These are phyloP conservation scores for Aspergillus sp. DNA, from an alignment of 2,329 filamentous ascomycete species.

Conservation along the genomic window DNA sequence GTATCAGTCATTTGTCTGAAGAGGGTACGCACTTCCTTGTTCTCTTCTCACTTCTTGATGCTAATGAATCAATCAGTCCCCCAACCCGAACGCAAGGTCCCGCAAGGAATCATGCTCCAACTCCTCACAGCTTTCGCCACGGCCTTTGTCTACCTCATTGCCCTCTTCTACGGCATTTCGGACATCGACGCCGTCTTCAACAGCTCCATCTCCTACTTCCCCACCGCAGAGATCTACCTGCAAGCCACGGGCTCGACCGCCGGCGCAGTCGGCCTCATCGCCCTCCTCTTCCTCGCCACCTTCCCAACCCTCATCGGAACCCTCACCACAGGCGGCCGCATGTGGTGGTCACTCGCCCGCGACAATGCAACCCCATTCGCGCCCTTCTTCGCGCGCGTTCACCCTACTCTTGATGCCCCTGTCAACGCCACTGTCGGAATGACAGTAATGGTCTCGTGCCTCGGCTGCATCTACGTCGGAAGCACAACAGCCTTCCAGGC, in stretches of 20 bases:
- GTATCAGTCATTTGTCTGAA: conserved; percentile 65
- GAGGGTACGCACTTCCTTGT: conserved; percentile 43
- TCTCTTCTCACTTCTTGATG: not conserved
- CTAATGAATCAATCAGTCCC: conserved; percentile 25
- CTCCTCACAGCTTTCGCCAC: conserved; percentile 49
- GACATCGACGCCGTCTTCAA: conserved; percentile 58
- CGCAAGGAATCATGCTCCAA: conserved; percentile 52
- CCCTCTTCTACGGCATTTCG: conserved; percentile 40
- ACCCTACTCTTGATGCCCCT: conserved; percentile 53
- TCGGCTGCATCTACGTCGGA: conserved; percentile 70
- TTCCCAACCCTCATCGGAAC: conserved; percentile 58
- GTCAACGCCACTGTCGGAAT: conserved; percentile 61
- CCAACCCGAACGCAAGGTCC: conserved; percentile 41
- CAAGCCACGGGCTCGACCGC: conserved; percentile 59
- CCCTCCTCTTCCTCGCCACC: conserved; percentile 59
- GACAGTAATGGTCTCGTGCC: conserved; percentile 56
- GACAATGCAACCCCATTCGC: conserved; percentile 62
- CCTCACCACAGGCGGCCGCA: conserved; percentile 61
- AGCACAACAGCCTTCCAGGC: conserved; percentile 69
- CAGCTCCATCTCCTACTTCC: conserved; percentile 54
- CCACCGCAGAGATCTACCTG: conserved; percentile 68
- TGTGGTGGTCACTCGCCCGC: conserved; percentile 64
- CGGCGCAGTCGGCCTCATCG: conserved; percentile 57
- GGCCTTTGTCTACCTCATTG: conserved; percentile 55
- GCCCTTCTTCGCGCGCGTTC: conserved; percentile 53